Percentiles rank a stretch among this genome's conserved stretches.
These are phyloP conservation scores for Botrytis byssoidea DNA, from an alignment of 2,329 filamentous ascomycete species.

Conservation along the genomic window DNA sequence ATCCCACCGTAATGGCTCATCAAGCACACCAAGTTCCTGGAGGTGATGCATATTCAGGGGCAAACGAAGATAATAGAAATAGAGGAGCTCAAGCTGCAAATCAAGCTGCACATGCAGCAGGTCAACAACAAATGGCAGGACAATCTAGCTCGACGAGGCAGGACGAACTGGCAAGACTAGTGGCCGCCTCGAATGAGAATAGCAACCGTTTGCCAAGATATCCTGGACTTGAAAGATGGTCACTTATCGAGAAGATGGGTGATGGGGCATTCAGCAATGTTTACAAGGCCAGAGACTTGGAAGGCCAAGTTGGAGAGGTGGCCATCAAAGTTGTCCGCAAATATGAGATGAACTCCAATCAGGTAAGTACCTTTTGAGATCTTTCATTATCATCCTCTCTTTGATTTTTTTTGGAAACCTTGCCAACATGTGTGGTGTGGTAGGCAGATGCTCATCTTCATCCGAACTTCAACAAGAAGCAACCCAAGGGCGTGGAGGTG, in stretches of 20 bases:
- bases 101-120: conserved; percentile 61
- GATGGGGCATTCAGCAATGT: conserved; percentile 99
- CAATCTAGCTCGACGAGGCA: conserved; percentile 55
- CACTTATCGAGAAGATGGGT: conserved; percentile 93
- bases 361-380: conserved; percentile 66
- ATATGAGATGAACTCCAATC: conserved; percentile 97
- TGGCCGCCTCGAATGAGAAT: conserved; percentile 87
- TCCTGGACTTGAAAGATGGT: conserved; percentile 81
- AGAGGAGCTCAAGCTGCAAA: conserved; percentile 67
- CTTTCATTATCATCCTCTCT: conserved; percentile 37
- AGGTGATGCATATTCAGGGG: conserved; percentile 60
- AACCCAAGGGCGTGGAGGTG: conserved; percentile 97
- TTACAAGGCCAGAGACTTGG: conserved; percentile 78
- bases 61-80: conserved; percentile 60
- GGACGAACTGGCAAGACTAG: conserved; percentile 75
- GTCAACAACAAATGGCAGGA: conserved; percentile 49
- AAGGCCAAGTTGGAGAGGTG: conserved; percentile 72
- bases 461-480: conserved; percentile 94
- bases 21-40: conserved; percentile 49
- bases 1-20: conserved; percentile 60
- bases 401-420: conserved; percentile 36
- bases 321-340: conserved; percentile 99
- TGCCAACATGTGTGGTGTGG: conserved; percentile 54
- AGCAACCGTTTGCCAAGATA: conserved; percentile 84
- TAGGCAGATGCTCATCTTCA: conserved; percentile 93